phyloP scores from a whole-genome alignment of 345 rosid species.

The Physaria fendleri region DNA sequence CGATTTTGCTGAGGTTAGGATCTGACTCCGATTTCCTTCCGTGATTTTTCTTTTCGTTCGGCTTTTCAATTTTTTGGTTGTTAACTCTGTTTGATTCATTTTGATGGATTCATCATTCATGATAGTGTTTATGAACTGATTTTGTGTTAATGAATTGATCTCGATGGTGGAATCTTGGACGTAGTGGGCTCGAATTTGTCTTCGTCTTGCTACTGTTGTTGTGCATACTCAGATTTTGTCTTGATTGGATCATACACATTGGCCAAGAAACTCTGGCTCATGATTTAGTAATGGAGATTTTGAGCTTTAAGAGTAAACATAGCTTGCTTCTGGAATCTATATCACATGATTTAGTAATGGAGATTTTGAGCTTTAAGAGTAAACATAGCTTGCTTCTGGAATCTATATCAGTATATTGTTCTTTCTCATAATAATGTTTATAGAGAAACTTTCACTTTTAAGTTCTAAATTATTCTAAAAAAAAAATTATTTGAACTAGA shows the following conservation, averaged over 20 bases:
- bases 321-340: neutral
- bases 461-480: neutral
- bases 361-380: neutral
- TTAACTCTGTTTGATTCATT: neutral
- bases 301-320: neutral
- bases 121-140: neutral
- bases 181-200: neutral
- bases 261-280: neutral
- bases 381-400: neutral
- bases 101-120: neutral
- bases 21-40: no score
- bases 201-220: neutral
- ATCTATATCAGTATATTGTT: neutral
- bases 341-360: neutral
- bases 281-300: neutral
- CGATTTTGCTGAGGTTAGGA: no score
- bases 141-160: neutral
- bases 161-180: neutral
- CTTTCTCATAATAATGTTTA: neutral
- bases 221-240: neutral
- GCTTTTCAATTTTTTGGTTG: neutral
- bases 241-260: constrained; percentile 9
- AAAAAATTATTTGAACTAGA: no score
- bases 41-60: no score
- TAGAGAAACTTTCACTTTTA: no score